phyloP scores from a whole-genome alignment of 352 stramenopile species.

The Phytopythium litorale region DNA sequence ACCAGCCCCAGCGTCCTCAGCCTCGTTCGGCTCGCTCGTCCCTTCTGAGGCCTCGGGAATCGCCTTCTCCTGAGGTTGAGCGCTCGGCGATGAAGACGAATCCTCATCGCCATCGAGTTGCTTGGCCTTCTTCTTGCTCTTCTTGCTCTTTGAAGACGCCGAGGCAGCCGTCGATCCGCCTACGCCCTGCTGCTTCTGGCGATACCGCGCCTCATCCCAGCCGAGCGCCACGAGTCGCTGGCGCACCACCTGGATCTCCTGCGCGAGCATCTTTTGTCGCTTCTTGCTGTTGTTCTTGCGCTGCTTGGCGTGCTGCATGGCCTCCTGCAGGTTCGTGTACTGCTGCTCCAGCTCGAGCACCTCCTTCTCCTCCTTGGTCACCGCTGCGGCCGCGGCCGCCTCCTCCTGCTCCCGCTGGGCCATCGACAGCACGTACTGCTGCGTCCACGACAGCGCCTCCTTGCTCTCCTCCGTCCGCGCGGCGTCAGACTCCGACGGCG shows the following conservation, averaged over 20 bases:
- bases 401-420: constrained; percentile 41
- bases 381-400: constrained; percentile 23
- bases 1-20: constrained; percentile 3
- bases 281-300: constrained; percentile 66
- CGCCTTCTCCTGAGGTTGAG: not conserved
- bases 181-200: not conserved
- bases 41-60: not conserved
- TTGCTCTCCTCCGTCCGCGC: constrained; percentile 15
- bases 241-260: constrained; percentile 20
- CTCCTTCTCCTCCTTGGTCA: constrained; percentile 32
- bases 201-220: constrained; percentile 24
- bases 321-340: constrained; percentile 32
- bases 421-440: constrained; percentile 67
- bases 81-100: not conserved
- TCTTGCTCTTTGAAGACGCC: not conserved
- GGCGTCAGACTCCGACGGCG: not conserved
- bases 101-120: not conserved
- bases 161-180: not conserved
- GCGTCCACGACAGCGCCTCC: constrained; percentile 66
- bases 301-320: constrained; percentile 34
- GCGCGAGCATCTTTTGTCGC: constrained; percentile 28
- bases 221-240: constrained; percentile 17
- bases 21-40: not conserved
- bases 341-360: constrained; percentile 46
- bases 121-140: constrained; percentile 8